These are phyloP conservation scores for Huntiella savannae DNA, from an alignment of 2,329 filamentous ascomycete genomes.

Conservation along the genomic window DNA sequence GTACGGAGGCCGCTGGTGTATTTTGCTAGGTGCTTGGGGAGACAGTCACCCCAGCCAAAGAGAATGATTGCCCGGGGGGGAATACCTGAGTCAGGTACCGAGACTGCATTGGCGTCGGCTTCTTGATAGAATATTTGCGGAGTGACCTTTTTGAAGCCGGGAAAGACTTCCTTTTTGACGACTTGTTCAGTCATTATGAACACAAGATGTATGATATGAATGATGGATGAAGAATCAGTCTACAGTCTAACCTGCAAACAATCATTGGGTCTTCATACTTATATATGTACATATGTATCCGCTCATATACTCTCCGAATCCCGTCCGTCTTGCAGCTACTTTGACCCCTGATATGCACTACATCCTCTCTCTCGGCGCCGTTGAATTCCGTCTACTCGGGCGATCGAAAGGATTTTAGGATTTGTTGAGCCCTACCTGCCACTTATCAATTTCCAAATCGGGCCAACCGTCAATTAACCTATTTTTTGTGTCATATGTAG, in stretches of 20 bases:
- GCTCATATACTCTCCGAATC: no score
- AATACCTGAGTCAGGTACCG: slow-evolving; percentile 12
- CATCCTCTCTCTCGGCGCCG: no score
- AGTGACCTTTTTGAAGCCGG: slow-evolving; percentile 28
- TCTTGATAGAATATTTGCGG: slow-evolving; percentile 28
- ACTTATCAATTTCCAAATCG: no score
- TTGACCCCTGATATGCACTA: no score
- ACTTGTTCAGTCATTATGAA: no score
- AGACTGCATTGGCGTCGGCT: slow-evolving; percentile 13
- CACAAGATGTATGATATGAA: neutral
- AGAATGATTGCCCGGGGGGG: slow-evolving; percentile 30
- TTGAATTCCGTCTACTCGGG: no score
- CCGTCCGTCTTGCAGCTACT: no score
- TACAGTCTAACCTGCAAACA: neutral
- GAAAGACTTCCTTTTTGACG: slow-evolving; percentile 15
- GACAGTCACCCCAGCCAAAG: slow-evolving; percentile 38
- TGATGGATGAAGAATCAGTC: neutral
- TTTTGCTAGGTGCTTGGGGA: slow-evolving; percentile 34
- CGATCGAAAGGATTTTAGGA: no score
- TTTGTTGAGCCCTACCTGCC: no score
- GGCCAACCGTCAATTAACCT: no score
- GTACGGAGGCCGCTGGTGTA: slow-evolving; percentile 32
- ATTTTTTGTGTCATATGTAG: no score
- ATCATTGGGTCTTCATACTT: neutral
- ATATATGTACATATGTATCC: neutral